phyloP scores from a whole-genome alignment of 2,329 filamentous ascomycete species.

The Xylariomycetidae sp. region DNA sequence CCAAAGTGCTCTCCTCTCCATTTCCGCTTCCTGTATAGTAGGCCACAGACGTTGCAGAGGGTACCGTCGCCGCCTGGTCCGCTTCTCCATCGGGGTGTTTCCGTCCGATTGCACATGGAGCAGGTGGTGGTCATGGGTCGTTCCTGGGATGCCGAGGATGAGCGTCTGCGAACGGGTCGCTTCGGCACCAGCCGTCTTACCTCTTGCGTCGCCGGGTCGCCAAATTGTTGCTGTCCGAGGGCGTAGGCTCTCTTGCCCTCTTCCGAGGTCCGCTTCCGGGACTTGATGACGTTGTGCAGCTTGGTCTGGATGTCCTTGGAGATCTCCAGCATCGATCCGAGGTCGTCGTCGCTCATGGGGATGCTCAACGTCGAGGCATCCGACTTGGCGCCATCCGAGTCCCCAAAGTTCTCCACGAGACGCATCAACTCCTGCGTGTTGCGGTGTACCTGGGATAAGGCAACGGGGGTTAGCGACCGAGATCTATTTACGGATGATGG shows the following conservation, averaged over 20 bases:
- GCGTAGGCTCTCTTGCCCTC: background rate
- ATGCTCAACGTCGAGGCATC: background rate
- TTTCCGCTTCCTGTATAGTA: conserved; percentile 1
- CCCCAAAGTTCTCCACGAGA: background rate
- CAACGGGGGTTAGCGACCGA: background rate
- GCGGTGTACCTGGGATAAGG: background rate
- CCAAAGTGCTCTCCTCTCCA: too few relatives aligned
- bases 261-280: too few relatives aligned
- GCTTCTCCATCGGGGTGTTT: background rate
- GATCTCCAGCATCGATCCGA: background rate
- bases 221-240: background rate
- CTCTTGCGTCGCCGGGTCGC: background rate
- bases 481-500: background rate
- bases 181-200: background rate
- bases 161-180: background rate
- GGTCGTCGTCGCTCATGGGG: background rate
- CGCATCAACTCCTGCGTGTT: conserved; percentile 21
- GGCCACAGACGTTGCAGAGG: conserved; percentile 1
- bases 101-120: background rate
- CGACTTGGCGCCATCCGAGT: background rate
- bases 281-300: background rate
- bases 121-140: background rate
- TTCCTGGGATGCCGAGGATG: background rate
- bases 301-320: background rate
- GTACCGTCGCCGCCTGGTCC: background rate